These are phyloP conservation scores for Apiotrichum sp. DNA, from an alignment of 1,284 basidiomycete species.

Conservation along the genomic window DNA sequence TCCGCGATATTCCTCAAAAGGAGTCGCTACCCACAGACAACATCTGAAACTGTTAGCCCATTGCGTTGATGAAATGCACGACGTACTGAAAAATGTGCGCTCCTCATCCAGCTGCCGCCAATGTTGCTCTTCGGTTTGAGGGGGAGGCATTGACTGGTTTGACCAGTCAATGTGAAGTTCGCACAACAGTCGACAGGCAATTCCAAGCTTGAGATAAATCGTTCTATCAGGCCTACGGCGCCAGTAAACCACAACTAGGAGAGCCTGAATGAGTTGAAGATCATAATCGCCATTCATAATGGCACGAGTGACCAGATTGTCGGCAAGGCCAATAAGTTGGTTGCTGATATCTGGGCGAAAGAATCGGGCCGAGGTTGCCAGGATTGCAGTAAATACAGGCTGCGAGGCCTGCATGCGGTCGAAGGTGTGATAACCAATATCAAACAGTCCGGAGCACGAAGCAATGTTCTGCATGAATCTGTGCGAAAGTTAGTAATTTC, in stretches of 20 bases:
- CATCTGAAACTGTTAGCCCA: not conserved
- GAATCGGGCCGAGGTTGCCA: constrained; percentile 21
- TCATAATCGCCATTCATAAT: constrained; percentile 11
- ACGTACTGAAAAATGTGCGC: constrained; percentile 10
- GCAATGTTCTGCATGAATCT: constrained; percentile 6
- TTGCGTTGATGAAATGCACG: not conserved
- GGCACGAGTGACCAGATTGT: constrained; percentile 14
- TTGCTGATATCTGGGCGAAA: constrained; percentile 14
- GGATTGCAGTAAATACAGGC: constrained; percentile 21
- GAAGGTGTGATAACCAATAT: constrained; percentile 12
- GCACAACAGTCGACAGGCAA: constrained; percentile 20
- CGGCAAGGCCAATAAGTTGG: constrained; percentile 8
- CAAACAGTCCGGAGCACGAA: constrained; percentile 6
- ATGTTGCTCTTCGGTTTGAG: constrained; percentile 9
- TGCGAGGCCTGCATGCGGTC: constrained; percentile 3
- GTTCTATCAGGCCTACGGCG: constrained; percentile 14
- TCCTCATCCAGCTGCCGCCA: constrained; percentile 3
- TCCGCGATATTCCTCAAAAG: not conserved
- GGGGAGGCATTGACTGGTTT: not conserved
- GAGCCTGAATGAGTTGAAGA: constrained; percentile 14
- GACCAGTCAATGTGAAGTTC: constrained; percentile 16
- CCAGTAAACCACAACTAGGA: constrained; percentile 17
- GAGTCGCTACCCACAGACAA: not conserved
- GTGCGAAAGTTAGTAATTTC: too few relatives aligned
- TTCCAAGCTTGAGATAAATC: constrained; percentile 22